Evolutionary conservation across 1,284 basidiomycete genomes (phyloP), one percentile per base, ranked within the genome.

Genomic region (Boletellus deceptivus): DNA sequence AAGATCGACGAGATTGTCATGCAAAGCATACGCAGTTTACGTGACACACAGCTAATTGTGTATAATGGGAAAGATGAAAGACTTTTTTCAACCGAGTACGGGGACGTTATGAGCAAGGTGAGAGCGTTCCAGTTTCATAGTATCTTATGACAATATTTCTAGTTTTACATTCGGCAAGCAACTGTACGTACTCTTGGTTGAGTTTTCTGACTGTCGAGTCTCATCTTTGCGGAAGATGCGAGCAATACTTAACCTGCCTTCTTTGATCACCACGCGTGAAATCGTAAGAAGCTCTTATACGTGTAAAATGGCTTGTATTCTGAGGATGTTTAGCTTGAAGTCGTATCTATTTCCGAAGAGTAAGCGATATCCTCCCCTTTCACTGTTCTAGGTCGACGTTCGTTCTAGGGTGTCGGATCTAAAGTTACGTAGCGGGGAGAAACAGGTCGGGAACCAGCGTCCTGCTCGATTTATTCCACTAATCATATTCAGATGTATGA

Each of bases 51-150:
- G 46, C 70, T 95, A 22, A 75, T 94, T 14, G 67, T 72, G n/a
- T 67, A 70, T 27, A 59, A 56, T 2, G 64, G 70, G 7, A 72
- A 67, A 4, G 66, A 70, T 14, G 74, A 72, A 22, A 67, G 60
- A 17, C 65, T 91, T 33, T 63, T 60, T 17, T 80, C 82, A 1
- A 91, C 89, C 2, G 82, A 89, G 49, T 90, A 79, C 55, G 89
- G 89, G 0, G 87, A 91, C 58, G 83, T 90, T 53, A 91, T 91
- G 89, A 89, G 86, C 78, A 89, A 85, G 75, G 89, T 86, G 48
- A 38, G 73, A 56, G 36, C 41, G n/a, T 49, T 52, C 24, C 14
- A 40, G 13, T 29, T 42, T 40, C 24, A 46, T 50, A 39, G 45
- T 31, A 8, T 10, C 40, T 34, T 43, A 25, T 40, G 11, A 46